Percentiles rank a stretch among this genome's conserved stretches.
These are phyloP conservation scores for Oxyria digyna DNA, from an alignment of 148 eudicot genomes.

Conservation along the genomic window DNA sequence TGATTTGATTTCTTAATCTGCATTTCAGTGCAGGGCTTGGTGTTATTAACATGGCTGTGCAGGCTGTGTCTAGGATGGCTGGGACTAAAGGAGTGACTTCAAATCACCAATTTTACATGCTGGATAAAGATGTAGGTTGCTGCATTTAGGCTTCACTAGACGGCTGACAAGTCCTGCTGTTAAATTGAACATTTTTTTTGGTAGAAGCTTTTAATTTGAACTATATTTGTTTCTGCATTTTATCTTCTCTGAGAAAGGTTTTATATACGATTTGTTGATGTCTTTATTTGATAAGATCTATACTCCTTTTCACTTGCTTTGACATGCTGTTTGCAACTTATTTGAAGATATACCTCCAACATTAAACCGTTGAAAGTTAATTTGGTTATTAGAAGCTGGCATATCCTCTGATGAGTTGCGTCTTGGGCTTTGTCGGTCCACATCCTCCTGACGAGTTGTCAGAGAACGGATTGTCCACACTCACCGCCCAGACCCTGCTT, in stretches of 20 bases:
- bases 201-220: too few species aligned
- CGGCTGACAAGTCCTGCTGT: neutral
- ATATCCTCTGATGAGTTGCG: too few species aligned
- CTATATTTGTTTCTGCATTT: neutral
- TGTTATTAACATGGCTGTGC: conserved; percentile 82
- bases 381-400: neutral
- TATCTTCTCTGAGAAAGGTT: neutral
- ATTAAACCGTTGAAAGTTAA: neutral
- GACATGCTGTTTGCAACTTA: neutral
- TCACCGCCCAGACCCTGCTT: too few species aligned
- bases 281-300: neutral
- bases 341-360: neutral
- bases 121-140: conserved; percentile 77
- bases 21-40: conserved; percentile 97
- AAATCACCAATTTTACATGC: conserved; percentile 77
- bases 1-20: conserved; percentile 2
- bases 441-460: too few species aligned
- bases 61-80: conserved; percentile 80
- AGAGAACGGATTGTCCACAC: too few species aligned
- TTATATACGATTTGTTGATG: neutral
- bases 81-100: conserved; percentile 36
- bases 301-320: neutral
- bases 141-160: neutral
- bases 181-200: neutral
- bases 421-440: too few species aligned